A percentile compares a stretch with the other conserved stretches of the same genome.
These are phyloP conservation scores for Gloeopeniophorella convolvens DNA, from an alignment of 768 basidiomycete species.

Conservation along the genomic window DNA sequence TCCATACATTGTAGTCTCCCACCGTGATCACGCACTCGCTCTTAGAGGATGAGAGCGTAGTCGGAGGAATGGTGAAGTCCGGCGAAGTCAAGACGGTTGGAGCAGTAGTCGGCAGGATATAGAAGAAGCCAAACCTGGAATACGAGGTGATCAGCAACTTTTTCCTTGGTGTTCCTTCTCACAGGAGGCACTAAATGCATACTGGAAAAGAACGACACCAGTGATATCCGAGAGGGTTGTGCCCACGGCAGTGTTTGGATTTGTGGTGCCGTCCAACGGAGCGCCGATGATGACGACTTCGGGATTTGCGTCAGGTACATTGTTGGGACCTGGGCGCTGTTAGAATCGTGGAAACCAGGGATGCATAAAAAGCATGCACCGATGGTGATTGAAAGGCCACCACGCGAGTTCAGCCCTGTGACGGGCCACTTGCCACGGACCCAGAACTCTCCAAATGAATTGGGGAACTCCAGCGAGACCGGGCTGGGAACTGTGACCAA, in stretches of 20 bases:
- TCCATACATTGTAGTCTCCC: slow-evolving; percentile 56
- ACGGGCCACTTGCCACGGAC: slow-evolving; percentile 51
- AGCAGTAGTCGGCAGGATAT: slow-evolving; percentile 50
- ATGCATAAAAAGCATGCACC: slow-evolving; percentile 24
- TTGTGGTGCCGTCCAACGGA: slow-evolving; percentile 47
- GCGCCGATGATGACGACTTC: slow-evolving; percentile 49
- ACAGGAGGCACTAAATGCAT: background rate
- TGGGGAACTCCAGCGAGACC: slow-evolving; percentile 42
- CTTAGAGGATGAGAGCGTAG: slow-evolving; percentile 30
- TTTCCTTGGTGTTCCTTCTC: no score
- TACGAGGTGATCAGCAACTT: background rate
- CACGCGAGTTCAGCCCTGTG: slow-evolving; percentile 48
- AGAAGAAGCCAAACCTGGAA: slow-evolving; percentile 43
- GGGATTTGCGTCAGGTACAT: slow-evolving; percentile 51
- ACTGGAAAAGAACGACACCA: slow-evolving; percentile 52
- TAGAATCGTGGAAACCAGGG: background rate
- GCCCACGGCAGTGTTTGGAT: slow-evolving; percentile 45
- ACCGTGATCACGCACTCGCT: slow-evolving; percentile 43
- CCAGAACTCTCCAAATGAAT: slow-evolving; percentile 52
- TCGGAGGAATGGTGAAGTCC: slow-evolving; percentile 30
- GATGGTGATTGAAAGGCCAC: slow-evolving; percentile 46
- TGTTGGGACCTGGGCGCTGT: slow-evolving; percentile 34
- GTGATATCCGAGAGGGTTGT: slow-evolving; percentile 42
- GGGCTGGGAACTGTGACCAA: slow-evolving; percentile 48
- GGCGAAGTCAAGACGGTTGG: slow-evolving; percentile 40